Evolutionary conservation across 768 basidiomycete species (phyloP), one percentile per base, ranked within the genome.

Genomic region (Lentinula edodes): DNA sequence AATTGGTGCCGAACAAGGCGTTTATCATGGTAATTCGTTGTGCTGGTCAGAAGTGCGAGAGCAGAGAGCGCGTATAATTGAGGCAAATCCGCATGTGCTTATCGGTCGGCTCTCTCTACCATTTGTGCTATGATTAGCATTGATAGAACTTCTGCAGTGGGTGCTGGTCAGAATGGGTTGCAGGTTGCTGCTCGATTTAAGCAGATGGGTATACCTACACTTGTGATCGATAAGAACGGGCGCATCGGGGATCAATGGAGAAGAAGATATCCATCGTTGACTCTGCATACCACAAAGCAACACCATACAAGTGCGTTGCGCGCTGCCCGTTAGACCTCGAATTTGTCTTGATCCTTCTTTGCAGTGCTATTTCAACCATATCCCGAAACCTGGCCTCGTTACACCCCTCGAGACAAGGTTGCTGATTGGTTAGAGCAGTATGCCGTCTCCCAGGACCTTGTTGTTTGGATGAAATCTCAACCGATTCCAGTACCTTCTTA

Each of bases 191-290:
- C 76, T 6, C 69, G 76, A 2, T 69, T 92, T 58, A 86, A 86
- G 66, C 76, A 75, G 41, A 73, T 90, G 23, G 84, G 80, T 18
- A 72, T 91, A 13, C 66, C 75, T 1, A 73, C 80, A 1, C 72
- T 93, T 7, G 69, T 89, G 13, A 72, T 90, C 34, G 89, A 91
- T 65, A 76, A 75, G 65, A 81, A 85, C 57, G 50, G 72, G 6
- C 73, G 82, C 2, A 68, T 87, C 1, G 87, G 87, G 0, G 85
- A 88, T 64, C 80, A 79, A 64, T 87, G 86, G 87, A 73, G 84
- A 61, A 76, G 81, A 51, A 76, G 88, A 13, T 88, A 89, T 67
- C 80, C 83, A 28, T 74, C 80, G 0, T 68, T 88, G 6, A 84
- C 80, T 39, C 71, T 89, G 23, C 85, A 86, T 61, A 60, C 58